Percentiles rank a stretch among this genome's conserved stretches.
Evolutionary conservation across 768 basidiomycete genomes (phyloP).

Genomic region (Hericium coralloides): DNA sequence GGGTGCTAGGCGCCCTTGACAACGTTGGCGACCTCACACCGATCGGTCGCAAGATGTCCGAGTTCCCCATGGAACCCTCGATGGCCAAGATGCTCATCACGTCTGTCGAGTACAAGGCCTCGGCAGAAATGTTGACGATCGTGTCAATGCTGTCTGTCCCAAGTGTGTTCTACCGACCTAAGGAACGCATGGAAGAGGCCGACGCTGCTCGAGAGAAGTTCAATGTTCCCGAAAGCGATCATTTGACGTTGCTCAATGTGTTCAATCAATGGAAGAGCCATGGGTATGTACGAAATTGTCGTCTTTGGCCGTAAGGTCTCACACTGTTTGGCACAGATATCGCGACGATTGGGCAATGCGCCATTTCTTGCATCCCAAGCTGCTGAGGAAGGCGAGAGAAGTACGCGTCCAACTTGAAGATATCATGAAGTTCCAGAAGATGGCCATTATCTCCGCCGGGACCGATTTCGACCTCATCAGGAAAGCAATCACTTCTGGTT

Average conservation of each 20-base stretch:
- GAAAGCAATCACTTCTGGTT: conserved; percentile 95
- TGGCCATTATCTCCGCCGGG: conserved; percentile 84
- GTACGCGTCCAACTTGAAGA: conserved; percentile 94
- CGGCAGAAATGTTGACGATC: conserved; percentile 93
- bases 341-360: conserved; percentile 92
- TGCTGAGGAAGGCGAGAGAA: conserved; percentile 90
- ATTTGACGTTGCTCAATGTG: conserved; percentile 90
- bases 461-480: conserved; percentile 95
- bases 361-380: conserved; percentile 95
- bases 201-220: conserved; percentile 98
- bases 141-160: conserved; percentile 99
- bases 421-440: conserved; percentile 99
- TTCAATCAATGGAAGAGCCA: conserved; percentile 98
- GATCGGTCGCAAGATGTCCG: conserved; percentile 93
- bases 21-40: conserved; percentile 95
- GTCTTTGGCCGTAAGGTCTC: not conserved
- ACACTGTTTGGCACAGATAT: conserved; percentile 39
- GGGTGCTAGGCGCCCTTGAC: conserved; percentile 96
- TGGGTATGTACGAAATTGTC: conserved; percentile 41
- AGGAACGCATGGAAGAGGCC: conserved; percentile 95
- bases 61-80: conserved; percentile 99
- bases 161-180: conserved; percentile 94
- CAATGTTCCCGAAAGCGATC: conserved; percentile 97
- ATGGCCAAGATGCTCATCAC: conserved; percentile 99
- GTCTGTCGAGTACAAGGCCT: conserved; percentile 89